Evolutionary conservation across 2,329 filamentous ascomycete genomes (phyloP).

Genomic region (Colletotrichum sublineola): DNA sequence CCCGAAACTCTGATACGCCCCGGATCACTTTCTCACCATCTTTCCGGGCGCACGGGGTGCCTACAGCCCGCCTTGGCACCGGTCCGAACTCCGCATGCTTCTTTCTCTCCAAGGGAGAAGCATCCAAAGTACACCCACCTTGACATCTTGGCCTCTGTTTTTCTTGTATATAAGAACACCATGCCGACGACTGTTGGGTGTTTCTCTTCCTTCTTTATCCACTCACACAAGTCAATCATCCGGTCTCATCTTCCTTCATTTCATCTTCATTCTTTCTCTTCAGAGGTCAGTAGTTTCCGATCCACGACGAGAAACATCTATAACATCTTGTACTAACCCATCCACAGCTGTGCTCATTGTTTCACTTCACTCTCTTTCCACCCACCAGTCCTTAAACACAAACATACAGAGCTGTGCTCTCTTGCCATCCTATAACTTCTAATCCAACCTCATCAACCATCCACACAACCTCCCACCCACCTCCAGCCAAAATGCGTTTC

Average conservation of each 20-base stretch:
- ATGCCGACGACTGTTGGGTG: conserved; percentile 43
- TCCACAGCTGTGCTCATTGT: conserved; percentile 62
- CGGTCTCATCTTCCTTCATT: conserved; percentile 51
- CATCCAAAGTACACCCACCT: not conserved
- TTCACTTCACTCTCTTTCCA: conserved; percentile 58
- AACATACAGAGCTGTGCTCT: conserved; percentile 62
- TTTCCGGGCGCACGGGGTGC: conserved; percentile 27
- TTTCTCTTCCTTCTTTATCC: conserved; percentile 49
- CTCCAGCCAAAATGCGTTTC: conserved; percentile 63
- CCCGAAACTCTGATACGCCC: conserved; percentile 26
- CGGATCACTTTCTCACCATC: conserved; percentile 11
- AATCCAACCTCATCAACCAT: conserved; percentile 36
- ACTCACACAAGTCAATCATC: conserved; percentile 46
- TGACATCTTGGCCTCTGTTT: conserved; percentile 11
- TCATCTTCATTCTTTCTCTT: conserved; percentile 61
- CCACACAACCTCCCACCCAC: conserved; percentile 44
- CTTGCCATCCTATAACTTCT: conserved; percentile 47
- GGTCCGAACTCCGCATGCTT: conserved; percentile 14
- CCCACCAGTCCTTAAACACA: conserved; percentile 46
- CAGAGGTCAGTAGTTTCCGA: conserved; percentile 56
- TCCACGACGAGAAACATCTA: conserved; percentile 8
- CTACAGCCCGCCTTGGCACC: conserved; percentile 35
- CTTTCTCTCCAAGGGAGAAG: not conserved
- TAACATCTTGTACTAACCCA: conserved; percentile 44
- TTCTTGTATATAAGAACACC: conserved; percentile 55